Conservation (phyloP, 2,329 filamentous ascomycete genomes). For the Cladosporium velox region DNA sequence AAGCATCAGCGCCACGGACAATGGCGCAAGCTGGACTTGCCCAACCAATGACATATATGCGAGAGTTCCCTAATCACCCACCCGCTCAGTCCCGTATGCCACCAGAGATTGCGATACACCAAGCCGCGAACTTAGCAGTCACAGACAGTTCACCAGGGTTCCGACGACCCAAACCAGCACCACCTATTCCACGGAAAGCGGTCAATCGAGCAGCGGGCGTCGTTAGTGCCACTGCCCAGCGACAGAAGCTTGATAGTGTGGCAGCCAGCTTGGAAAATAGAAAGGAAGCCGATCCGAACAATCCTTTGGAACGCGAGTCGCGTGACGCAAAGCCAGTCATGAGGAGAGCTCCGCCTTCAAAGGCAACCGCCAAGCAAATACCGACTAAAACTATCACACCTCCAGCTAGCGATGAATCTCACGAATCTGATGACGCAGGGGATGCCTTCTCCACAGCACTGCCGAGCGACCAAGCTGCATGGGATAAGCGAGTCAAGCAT, state of each 20-base stretch:
- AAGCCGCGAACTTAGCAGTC: constrained; percentile 21
- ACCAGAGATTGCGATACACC: constrained; percentile 23
- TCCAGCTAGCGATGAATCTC: constrained; percentile 45
- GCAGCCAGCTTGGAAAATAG: constrained; percentile 13
- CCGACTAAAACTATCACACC: constrained; percentile 43
- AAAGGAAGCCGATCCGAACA: constrained; percentile 27
- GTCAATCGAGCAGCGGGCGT: constrained; percentile 37
- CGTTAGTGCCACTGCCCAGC: constrained; percentile 35
- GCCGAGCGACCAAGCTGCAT: constrained; percentile 47
- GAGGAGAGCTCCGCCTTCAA: constrained; percentile 28
- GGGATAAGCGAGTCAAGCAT: constrained; percentile 62
- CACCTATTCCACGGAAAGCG: constrained; percentile 39
- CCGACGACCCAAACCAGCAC: constrained; percentile 27
- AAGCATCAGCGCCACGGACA: constrained; percentile 19
- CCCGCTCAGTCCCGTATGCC: constrained; percentile 36
- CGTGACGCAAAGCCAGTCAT: constrained; percentile 18
- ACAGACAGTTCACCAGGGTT: constrained; percentile 18
- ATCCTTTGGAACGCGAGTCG: constrained; percentile 23
- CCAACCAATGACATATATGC: constrained; percentile 45
- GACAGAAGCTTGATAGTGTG: constrained; percentile 36
- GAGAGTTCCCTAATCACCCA: constrained; percentile 50
- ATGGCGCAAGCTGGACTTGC: constrained; percentile 27
- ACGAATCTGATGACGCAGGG: constrained; percentile 45
- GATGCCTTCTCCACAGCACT: constrained; percentile 17
- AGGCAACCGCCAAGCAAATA: constrained; percentile 28